Base-by-base conservation (phyloP, 2,329 filamentous ascomycete species). In the Fusarium sp. region DNA sequence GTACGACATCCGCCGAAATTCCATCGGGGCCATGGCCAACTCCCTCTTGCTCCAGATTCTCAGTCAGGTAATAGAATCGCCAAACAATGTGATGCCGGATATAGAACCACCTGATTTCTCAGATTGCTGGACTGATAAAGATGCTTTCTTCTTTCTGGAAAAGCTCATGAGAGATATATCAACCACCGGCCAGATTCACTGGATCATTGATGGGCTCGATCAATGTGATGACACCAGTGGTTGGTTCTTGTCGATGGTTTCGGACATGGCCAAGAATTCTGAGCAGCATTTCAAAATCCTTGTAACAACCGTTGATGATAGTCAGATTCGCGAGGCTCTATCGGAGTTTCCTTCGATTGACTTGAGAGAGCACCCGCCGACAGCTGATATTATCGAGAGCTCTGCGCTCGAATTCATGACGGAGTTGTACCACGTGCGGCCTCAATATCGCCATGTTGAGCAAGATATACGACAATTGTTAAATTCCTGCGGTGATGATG, bases 21-120 rank as follows among this genome's bases (percentile, higher is more conserved):
- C 25, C 6, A 47, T 67, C 4, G 36, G 36, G 7, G 33, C 64
- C 27, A 67, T 67, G 64, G 36, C 50, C n/a, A 42, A 41, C 3
- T 42, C 50, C 5, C 31, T 54, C 13, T 27, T 54, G 3, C 35
- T 54, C 4, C 50, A 54, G 20, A n/a, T 31, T 8, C 36, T 54
- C 22, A 42, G 50, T 31, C 50, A 54, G 25, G n/a, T 54, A 39
- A n/a, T 36, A 14, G 14, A 29, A 10, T 54, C 36, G 0, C 36
- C 50, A 5, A 42, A 54, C 25, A 4, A 4, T 4, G 17, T 22
- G 13, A 52, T 54, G 50, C 20, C 25, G 1, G 50, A 54, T 2
- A n/a, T 54, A 18, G 50, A 54, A 31, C 50, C 50, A 15, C 50
- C 50, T 1, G 36, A 54, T 11, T 54, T 42, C 15, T 54, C 36